Evolutionary conservation across 139 green algal species (phyloP).

Genomic region (Ettlia oleoabundans): DNA sequence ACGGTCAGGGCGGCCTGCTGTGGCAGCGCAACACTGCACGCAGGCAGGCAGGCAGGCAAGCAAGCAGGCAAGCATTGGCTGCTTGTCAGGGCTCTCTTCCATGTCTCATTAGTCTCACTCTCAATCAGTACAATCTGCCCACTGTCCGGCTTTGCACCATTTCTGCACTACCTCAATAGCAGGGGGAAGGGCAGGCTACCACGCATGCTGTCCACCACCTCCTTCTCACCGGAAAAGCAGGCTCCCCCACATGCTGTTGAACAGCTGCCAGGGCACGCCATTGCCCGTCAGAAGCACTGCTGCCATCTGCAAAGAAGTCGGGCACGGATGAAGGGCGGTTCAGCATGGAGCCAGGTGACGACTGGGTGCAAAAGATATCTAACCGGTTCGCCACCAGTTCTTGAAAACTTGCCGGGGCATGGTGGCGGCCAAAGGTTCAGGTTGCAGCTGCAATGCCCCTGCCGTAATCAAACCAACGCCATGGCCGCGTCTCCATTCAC

Average conservation of each 20-base stretch:
- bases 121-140: too few species aligned
- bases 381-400: too few species aligned
- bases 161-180: too few species aligned
- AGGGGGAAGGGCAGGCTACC: neutral
- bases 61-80: neutral
- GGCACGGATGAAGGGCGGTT: too few species aligned
- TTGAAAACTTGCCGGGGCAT: too few species aligned
- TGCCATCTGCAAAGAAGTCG: neutral
- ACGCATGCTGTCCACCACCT: neutral
- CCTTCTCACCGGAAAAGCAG: neutral
- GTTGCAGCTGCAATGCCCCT: too few species aligned
- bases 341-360: too few species aligned
- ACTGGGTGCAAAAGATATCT: too few species aligned
- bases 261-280: constrained; percentile 24
- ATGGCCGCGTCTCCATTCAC: too few species aligned
- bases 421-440: too few species aligned
- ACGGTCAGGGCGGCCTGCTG: constrained; percentile 15
- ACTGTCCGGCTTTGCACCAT: too few species aligned
- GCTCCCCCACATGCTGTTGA: constrained; percentile 19
- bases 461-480: too few species aligned
- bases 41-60: neutral
- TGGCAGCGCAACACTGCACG: neutral
- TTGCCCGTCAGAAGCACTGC: constrained; percentile 30
- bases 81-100: neutral
- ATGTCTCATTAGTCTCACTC: neutral